These are phyloP conservation scores for Corrigiola litoralis DNA, from an alignment of 179 eudicot species.

Conservation along the genomic window DNA sequence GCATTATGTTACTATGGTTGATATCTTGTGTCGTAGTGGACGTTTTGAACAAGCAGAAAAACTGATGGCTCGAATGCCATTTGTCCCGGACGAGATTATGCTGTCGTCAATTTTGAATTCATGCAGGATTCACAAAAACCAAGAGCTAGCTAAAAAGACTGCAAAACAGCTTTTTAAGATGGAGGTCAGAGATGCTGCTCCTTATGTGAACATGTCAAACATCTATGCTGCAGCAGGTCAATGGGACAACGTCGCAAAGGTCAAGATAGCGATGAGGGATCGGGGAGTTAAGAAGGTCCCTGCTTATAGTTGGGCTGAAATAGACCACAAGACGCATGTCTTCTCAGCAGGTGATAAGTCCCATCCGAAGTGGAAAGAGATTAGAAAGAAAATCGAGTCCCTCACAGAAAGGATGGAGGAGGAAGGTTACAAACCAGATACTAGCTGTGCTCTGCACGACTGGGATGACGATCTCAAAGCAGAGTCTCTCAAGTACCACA, in stretches of 20 bases:
- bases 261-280: conserved; percentile 71
- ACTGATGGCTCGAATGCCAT: conserved; percentile 63
- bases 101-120: conserved; percentile 76
- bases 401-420: conserved; percentile 54
- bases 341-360: conserved; percentile 65
- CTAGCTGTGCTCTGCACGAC: conserved; percentile 65
- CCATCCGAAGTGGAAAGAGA: conserved; percentile 58
- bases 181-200: conserved; percentile 63
- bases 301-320: conserved; percentile 79
- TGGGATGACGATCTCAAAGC: conserved; percentile 61
- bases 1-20: conserved; percentile 70
- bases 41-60: conserved; percentile 56
- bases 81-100: conserved; percentile 69
- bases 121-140: conserved; percentile 71
- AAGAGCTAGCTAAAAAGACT: conserved; percentile 55
- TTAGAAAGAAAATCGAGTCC: conserved; percentile 45
- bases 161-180: conserved; percentile 60
- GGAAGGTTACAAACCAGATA: conserved; percentile 70
- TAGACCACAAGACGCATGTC: conserved; percentile 53
- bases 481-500: conserved; percentile 69
- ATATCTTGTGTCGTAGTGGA: conserved; percentile 66
- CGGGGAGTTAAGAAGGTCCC: conserved; percentile 66
- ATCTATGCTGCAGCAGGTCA: conserved; percentile 72
- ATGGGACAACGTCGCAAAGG: conserved; percentile 60
- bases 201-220: conserved; percentile 81